Percentiles rank a stretch among this genome's conserved stretches.
phyloP scores from a whole-genome alignment of 2,329 filamentous ascomycete genomes.

The Stylonectria norvegica region DNA sequence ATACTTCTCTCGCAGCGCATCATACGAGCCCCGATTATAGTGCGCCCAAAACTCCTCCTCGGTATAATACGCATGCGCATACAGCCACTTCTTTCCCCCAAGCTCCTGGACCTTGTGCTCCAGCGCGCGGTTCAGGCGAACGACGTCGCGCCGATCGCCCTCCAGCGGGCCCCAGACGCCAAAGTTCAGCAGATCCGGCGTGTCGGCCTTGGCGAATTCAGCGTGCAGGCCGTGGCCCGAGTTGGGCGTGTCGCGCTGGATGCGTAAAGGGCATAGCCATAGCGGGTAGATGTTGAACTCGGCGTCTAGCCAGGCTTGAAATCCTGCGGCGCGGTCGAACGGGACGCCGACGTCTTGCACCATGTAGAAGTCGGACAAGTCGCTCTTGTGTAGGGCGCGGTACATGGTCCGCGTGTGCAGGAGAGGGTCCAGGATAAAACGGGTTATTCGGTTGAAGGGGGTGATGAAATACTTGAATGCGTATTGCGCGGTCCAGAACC shows the following conservation, averaged over 20 bases:
- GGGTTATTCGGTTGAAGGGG: constrained; percentile 62
- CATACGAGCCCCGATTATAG: constrained; percentile 60
- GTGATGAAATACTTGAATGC: constrained; percentile 62
- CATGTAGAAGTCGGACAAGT: constrained; percentile 57
- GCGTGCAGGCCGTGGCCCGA: constrained; percentile 47
- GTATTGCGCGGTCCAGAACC: constrained; percentile 63
- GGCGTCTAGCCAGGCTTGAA: constrained; percentile 46
- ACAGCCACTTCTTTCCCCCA: constrained; percentile 66
- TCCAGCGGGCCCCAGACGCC: constrained; percentile 58
- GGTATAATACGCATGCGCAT: constrained; percentile 66
- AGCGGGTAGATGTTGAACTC: constrained; percentile 49
- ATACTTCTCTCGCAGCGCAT: constrained; percentile 56
- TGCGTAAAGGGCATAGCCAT: constrained; percentile 53
- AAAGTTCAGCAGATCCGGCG: constrained; percentile 54
- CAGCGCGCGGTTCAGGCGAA: constrained; percentile 55
- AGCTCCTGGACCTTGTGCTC: constrained; percentile 58
- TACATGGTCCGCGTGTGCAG: constrained; percentile 64
- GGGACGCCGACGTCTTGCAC: constrained; percentile 62
- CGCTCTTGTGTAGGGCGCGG: constrained; percentile 59
- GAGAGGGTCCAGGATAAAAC: constrained; percentile 58
- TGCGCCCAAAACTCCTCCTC: constrained; percentile 66
- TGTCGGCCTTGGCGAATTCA: constrained; percentile 38
- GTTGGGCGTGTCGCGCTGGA: constrained; percentile 40
- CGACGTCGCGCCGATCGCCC: constrained; percentile 41
- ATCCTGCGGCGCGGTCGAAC: constrained; percentile 39